phyloP scores from a whole-genome alignment of 495 filamentous ascomycete species.

The Pseudoneurospora amorphoporcata region DNA sequence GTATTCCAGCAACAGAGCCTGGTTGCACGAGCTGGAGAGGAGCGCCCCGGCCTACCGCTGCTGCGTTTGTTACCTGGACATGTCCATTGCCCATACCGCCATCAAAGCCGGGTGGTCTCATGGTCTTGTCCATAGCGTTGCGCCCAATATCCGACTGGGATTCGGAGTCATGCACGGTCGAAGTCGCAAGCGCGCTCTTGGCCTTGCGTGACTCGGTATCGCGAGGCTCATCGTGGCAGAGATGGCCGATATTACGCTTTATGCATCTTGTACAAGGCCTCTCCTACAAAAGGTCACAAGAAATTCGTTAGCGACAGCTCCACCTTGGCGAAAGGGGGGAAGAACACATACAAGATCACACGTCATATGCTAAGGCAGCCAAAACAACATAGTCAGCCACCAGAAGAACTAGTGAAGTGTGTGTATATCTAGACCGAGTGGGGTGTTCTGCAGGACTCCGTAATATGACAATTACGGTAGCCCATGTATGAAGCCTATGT shows the following conservation, averaged over 20 bases:
- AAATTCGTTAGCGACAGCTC: conserved; percentile 5
- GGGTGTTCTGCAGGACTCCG: background rate
- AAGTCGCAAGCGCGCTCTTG: conserved; percentile 58
- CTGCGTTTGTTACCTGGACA: conserved; percentile 30
- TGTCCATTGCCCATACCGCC: conserved; percentile 19
- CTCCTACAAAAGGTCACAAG: conserved; percentile 46
- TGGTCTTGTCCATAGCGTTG: conserved; percentile 32
- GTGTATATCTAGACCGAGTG: background rate
- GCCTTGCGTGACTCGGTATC: conserved; percentile 55
- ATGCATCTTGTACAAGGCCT: conserved; percentile 95
- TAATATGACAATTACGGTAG: background rate
- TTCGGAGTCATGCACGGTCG: conserved; percentile 44
- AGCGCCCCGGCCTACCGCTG: conserved; percentile 31
- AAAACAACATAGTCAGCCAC: conserved; percentile 21
- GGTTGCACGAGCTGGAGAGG: conserved; percentile 48
- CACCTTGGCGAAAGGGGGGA: conserved; percentile 17
- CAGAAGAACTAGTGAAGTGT: conserved; percentile 6
- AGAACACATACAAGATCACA: conserved; percentile 89
- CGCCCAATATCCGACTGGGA: conserved; percentile 31
- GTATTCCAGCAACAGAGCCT: conserved; percentile 41
- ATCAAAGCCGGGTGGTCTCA: conserved; percentile 35
- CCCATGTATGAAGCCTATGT: background rate
- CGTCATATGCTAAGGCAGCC: conserved; percentile 82
- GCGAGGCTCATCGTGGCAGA: conserved; percentile 96
- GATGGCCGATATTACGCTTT: conserved; percentile 96